Evolutionary conservation across 2,329 filamentous ascomycete species (phyloP).

Genomic region (Lecanoromycetidae sp.): DNA sequence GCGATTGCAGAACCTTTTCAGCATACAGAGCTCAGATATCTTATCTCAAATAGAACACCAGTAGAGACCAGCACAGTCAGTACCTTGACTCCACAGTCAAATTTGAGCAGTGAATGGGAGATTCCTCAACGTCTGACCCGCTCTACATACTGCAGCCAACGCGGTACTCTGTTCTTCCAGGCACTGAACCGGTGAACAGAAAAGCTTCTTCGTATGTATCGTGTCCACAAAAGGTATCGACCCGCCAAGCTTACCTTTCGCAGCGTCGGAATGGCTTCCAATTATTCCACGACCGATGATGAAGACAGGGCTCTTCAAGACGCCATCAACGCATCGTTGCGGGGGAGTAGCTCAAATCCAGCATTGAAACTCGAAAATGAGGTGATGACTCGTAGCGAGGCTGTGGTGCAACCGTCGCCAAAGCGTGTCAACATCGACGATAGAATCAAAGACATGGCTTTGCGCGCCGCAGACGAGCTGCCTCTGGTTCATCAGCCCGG

Average conservation of each 20-base stretch:
- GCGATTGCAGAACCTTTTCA: too few species aligned
- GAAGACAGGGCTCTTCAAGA: not conserved
- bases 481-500: slow-evolving; percentile 19
- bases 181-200: too few species aligned
- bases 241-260: not conserved
- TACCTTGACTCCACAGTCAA: too few species aligned
- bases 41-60: too few species aligned
- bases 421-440: slow-evolving; percentile 9
- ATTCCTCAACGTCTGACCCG: too few species aligned
- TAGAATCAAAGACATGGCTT: slow-evolving; percentile 14
- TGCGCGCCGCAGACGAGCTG: slow-evolving; percentile 12
- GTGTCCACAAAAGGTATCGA: not conserved
- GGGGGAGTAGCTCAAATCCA: not conserved
- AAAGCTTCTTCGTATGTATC: too few species aligned
- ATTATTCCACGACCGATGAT: not conserved
- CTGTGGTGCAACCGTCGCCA: not conserved
- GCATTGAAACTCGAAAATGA: not conserved
- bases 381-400: not conserved
- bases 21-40: too few species aligned
- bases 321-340: not conserved
- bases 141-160: too few species aligned
- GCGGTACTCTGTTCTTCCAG: too few species aligned
- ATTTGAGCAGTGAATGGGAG: too few species aligned
- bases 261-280: not conserved
- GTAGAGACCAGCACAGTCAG: too few species aligned